A percentile compares a stretch with the other conserved stretches of the same genome.
These are phyloP conservation scores for Fagopyrum esculentum DNA, from an alignment of 148 eudicot species.

Conservation along the genomic window DNA sequence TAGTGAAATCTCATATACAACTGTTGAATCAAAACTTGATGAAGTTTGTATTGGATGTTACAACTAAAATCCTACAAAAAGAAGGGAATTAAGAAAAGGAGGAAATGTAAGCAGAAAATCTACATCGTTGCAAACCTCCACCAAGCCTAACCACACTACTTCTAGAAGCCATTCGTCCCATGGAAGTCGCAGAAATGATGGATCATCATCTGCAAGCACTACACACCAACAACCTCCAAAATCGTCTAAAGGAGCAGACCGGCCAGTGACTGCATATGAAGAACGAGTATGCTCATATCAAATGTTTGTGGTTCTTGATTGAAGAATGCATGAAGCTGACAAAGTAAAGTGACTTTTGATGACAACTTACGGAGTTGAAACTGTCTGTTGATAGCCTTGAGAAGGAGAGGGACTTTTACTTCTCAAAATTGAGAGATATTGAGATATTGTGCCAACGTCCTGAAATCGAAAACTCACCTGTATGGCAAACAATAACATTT, in stretches of 20 bases:
- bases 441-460: constrained; percentile 88
- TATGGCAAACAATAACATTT: constrained; percentile 18
- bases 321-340: constrained; percentile 10
- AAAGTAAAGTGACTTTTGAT: not conserved
- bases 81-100: constrained; percentile 80
- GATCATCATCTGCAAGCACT: constrained; percentile 19
- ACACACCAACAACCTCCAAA: constrained; percentile 28
- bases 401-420: constrained; percentile 95
- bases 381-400: constrained; percentile 85
- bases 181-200: constrained; percentile 50
- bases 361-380: constrained; percentile 88
- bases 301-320: not conserved
- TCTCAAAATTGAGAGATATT: constrained; percentile 86
- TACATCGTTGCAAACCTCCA: constrained; percentile 37
- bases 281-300: constrained; percentile 46
- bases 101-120: constrained; percentile 50
- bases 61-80: constrained; percentile 83
- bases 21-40: not conserved
- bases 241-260: constrained; percentile 34
- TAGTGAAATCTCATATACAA: no score
- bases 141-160: constrained; percentile 33
- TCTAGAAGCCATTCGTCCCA: constrained; percentile 45
- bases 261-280: constrained; percentile 49
- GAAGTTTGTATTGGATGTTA: not conserved
- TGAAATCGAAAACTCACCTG: constrained; percentile 63